Evolutionary conservation across 2,329 filamentous ascomycete species (phyloP), one percentile per base, ranked within the genome.

Genomic region (Fusarium sp.): DNA sequence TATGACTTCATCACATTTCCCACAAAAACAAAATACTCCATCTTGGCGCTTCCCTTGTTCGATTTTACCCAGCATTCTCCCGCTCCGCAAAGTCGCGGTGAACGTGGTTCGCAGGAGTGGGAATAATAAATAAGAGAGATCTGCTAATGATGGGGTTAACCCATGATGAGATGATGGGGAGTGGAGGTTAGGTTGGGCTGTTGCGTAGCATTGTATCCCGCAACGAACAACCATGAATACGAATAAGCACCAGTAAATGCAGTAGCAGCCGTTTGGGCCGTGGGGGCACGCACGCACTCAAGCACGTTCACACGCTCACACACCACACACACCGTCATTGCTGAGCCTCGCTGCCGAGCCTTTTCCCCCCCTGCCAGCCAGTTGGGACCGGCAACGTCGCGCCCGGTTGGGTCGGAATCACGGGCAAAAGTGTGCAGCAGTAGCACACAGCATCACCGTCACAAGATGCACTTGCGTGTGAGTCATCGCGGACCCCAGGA

Each of bases 1-100:
- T 80, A 80, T 80, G 78, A 80, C 77, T 77, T 79, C 78, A 80
- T 80, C 50, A 48, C 62, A 71, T 59, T 72, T 69, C 52, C n/a
- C 29, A 16, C 31, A 24, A 16, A 57, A 37, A 22, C n/a, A 22
- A 33, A 57, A 18, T 57, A n/a, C 57, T 50, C 64, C 52, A 57
- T 64, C 65, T 71, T 67, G 65, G 35, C 37, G 54, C 69, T 64
- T 64, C 56, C 68, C 62, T 57, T 61, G 41, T 65, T 64, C 50
- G 72, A 64, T 45, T 65, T 65, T 67, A 52, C 61, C 43, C 59
- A 64, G 69, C 27, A 61, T 41, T 60, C 64, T 27, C 73, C 75
- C 71, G 73, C 73, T 77, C 74, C 66, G 29, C 67, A 62, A 76
- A 75, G 68, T 67, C 72, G 65, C 76, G 76, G 73, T 73, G 74